These are phyloP conservation scores for Straminergon stramineum DNA, from an alignment of 225 moss, liverwort and hornwort species.

Conservation along the genomic window DNA sequence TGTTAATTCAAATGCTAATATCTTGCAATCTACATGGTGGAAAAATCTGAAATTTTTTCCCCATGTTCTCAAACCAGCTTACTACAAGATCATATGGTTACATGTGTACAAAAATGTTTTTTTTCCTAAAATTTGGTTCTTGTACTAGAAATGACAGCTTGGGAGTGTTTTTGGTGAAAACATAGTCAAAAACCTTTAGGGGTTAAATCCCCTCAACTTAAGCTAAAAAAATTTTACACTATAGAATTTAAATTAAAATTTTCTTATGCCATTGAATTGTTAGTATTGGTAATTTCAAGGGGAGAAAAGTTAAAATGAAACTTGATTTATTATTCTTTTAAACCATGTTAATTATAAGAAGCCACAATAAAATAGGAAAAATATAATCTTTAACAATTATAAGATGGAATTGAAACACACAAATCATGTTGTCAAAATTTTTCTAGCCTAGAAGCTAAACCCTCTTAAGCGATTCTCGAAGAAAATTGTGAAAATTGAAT, in stretches of 20 bases:
- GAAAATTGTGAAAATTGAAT: too few relatives aligned
- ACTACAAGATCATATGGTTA: too few relatives aligned
- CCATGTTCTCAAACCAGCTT: too few relatives aligned
- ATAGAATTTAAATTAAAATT: not conserved
- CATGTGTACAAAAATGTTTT: too few relatives aligned
- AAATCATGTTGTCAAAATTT: accelerated
- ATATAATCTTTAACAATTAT: not conserved
- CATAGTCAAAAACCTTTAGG: too few relatives aligned
- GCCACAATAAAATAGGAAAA: not conserved
- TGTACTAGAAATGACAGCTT: too few relatives aligned
- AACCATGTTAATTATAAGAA: not conserved
- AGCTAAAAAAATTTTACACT: not conserved
- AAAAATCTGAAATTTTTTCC: too few relatives aligned
- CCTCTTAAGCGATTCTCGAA: not conserved
- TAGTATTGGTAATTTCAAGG: not conserved
- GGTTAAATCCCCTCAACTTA: not conserved
- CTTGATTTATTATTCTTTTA: not conserved
- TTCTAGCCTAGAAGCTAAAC: not conserved
- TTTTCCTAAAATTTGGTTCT: too few relatives aligned
- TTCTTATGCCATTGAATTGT: too few relatives aligned
- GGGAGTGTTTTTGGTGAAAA: too few relatives aligned
- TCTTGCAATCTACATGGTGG: too few relatives aligned
- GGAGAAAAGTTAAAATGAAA: not conserved
- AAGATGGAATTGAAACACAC: not conserved
- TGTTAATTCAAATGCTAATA: too few relatives aligned